Evolutionary conservation across 169 alveolate species (phyloP).

Genomic region (Plasmodium gaboni): DNA sequence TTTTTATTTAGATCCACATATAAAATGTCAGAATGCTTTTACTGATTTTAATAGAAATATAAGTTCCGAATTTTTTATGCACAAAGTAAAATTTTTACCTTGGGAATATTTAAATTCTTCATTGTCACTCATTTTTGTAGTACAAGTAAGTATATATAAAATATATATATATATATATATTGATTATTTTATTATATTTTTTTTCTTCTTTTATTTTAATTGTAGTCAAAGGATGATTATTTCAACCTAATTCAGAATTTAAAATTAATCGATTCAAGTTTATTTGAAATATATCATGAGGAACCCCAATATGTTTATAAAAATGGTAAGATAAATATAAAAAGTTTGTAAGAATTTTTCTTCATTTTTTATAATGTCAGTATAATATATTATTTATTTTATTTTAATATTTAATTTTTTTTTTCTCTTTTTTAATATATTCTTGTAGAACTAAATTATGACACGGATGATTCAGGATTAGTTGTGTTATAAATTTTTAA

Average conservation of each 20-base stretch:
- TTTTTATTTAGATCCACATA: constrained; percentile 80
- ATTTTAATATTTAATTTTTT: neutral
- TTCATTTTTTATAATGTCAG: no score
- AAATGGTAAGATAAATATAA: constrained; percentile 24
- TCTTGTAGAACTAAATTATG: constrained; percentile 37
- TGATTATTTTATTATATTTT: neutral
- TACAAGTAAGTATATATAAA: constrained; percentile 18
- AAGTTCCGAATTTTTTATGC: constrained; percentile 35
- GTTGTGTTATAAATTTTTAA: constrained; percentile 10
- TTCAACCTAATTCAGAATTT: constrained; percentile 36
- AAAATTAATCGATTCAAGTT: constrained; percentile 55
- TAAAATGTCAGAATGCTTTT: constrained; percentile 76
- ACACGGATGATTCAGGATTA: constrained; percentile 57
- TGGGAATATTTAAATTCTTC: constrained; percentile 73
- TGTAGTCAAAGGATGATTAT: constrained; percentile 52
- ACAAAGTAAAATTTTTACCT: constrained; percentile 40
- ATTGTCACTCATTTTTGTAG: constrained; percentile 37
- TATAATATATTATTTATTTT: neutral
- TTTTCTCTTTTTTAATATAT: neutral
- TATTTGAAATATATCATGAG: constrained; percentile 61
- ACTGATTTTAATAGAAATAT: constrained; percentile 24
- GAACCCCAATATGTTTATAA: constrained; percentile 50
- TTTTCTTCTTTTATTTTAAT: neutral
- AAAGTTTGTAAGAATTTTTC: neutral
- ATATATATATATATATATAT: neutral